Conservation (phyloP, 1,284 basidiomycete genomes). For the Tilletia walkeri region DNA sequence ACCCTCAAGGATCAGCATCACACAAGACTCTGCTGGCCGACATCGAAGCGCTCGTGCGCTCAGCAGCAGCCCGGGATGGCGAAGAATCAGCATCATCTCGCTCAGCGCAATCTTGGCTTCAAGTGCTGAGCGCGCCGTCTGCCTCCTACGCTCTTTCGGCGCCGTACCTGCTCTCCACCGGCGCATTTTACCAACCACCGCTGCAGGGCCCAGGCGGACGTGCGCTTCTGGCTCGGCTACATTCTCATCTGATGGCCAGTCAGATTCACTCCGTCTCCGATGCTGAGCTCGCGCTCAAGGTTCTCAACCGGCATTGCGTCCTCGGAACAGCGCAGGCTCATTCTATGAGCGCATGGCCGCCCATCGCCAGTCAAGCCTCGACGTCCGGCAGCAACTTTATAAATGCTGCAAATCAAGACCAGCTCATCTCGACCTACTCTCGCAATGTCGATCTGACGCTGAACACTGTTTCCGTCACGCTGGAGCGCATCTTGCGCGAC, state of each 20-base stretch:
- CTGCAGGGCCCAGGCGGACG: not conserved
- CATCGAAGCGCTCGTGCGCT: not conserved
- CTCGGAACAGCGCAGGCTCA: too few species aligned
- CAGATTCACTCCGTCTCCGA: not conserved
- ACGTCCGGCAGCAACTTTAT: not conserved
- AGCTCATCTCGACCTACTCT: not conserved
- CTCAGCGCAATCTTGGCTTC: not conserved
- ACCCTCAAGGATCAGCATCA: not conserved
- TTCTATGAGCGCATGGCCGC: not conserved
- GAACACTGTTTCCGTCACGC: not conserved
- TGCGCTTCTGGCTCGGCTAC: not conserved
- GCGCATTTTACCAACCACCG: not conserved
- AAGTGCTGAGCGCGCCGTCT: too few species aligned
- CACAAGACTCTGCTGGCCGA: not conserved
- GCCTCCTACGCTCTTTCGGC: not conserved
- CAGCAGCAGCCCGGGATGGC: not conserved
- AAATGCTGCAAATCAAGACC: not conserved
- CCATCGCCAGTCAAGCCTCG: not conserved
- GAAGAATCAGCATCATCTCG: not conserved
- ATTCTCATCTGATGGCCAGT: not conserved
- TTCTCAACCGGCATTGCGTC: not conserved
- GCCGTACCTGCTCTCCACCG: conserved; percentile 2
- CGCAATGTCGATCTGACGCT: not conserved
- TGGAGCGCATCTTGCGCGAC: conserved; percentile 2
- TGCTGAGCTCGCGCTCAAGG: not conserved